Evolutionary conservation across 306 rosid species (phyloP), one percentile per base, ranked within the genome.

Genomic region (Erythrophleum fordii): DNA sequence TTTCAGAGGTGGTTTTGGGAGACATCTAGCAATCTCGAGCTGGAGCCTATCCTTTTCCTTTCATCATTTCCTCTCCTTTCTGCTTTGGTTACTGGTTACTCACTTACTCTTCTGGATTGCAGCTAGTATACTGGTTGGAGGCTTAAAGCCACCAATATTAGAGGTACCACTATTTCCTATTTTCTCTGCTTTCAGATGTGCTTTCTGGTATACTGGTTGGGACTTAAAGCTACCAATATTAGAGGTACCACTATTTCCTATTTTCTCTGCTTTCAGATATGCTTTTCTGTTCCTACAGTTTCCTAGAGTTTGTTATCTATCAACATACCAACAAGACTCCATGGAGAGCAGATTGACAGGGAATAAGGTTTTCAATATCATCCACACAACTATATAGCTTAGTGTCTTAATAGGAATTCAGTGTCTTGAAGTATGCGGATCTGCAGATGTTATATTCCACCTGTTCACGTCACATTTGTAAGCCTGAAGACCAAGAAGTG

Each of bases 261-360:
- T 61, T 29, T 61, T 31, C 42, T 28, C 42, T 26, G 29, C 42
- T 28, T 39, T 39, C 67, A 28, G 67, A 39, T 5, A 20, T 26
- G 20, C 39, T 60, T 60, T 60, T 58, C 18, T 13, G 41, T 60
- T 60, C 10, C 62, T 22, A 55, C 16, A 20, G 20, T 22, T 55
- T 58, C 64, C 5, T 23, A 25, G 64, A 23, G 26, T 58, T 4
- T 58, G 34, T 20, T 25, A 16, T 20, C 4, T 4, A 14, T 29
- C 52, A 74, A 59, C 18, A 59, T 5, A 18, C 66, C 18, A 82
- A 34, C 35, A 41, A 58, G 37, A 60, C 53, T 62, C 31, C 8
- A 42, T n/a, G 51, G 25, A 49, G 80, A 69, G 52, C 18, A 84
- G 68, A 85, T 39, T 42, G 51, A 75, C 55, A 44, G 34, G 39